Conservation (phyloP, 768 basidiomycete genomes). For the Sarcodon sp. region DNA sequence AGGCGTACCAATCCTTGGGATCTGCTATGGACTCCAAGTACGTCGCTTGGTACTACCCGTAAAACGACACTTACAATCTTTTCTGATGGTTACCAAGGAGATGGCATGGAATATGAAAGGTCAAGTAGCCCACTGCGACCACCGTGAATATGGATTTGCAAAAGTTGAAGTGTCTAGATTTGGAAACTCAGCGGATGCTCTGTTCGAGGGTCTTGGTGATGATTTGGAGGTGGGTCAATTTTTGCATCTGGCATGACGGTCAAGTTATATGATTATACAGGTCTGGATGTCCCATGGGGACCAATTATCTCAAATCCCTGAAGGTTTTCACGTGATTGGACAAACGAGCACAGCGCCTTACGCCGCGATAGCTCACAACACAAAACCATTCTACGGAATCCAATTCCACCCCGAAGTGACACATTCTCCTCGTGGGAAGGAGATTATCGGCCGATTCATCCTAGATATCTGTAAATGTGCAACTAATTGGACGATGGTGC, state of each 20-base stretch:
- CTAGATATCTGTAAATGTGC: constrained; percentile 73
- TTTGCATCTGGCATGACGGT: background rate
- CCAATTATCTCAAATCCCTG: constrained; percentile 72
- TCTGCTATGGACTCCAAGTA: constrained; percentile 95
- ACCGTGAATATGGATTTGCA: constrained; percentile 93
- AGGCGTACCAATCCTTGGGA: constrained; percentile 87
- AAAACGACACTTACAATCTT: background rate
- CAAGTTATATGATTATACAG: constrained; percentile 24
- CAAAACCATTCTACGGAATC: constrained; percentile 86
- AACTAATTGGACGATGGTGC: constrained; percentile 88
- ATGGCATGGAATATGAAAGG: constrained; percentile 84
- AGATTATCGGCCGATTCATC: constrained; percentile 80
- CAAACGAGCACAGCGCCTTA: constrained; percentile 79
- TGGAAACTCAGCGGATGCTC: constrained; percentile 46
- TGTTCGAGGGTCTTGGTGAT: constrained; percentile 82
- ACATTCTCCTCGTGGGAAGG: constrained; percentile 81
- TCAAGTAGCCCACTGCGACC: constrained; percentile 73
- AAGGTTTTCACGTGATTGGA: constrained; percentile 81
- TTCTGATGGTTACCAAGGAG: constrained; percentile 41
- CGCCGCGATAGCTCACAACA: constrained; percentile 86
- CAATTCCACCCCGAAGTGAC: constrained; percentile 99
- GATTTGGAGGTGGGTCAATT: constrained; percentile 62
- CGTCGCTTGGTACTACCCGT: constrained; percentile 5
- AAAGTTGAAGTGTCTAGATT: constrained; percentile 61
- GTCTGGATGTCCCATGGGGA: constrained; percentile 99